These are phyloP conservation scores for Phallus indusiatus DNA, from an alignment of 768 basidiomycete species.

Conservation along the genomic window DNA sequence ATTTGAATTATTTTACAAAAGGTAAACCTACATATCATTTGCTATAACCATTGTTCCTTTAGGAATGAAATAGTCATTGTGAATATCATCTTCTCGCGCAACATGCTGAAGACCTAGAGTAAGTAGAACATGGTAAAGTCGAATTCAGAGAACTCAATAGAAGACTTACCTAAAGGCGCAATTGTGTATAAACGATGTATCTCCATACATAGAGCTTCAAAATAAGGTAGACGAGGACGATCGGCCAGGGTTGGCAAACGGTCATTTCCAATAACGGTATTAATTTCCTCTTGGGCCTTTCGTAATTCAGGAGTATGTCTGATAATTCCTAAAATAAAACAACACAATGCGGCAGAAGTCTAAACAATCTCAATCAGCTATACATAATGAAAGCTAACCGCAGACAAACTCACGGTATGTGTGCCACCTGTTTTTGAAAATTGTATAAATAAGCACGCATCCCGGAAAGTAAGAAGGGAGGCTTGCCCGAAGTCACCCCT, in stretches of 20 bases:
- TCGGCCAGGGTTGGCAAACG: not conserved
- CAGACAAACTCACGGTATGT: not conserved
- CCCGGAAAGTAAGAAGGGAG: too few species aligned
- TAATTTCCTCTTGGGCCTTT: not conserved
- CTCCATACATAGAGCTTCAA: not conserved
- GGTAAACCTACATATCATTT: constrained; percentile 58
- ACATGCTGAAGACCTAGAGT: too few species aligned
- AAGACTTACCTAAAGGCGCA: too few species aligned
- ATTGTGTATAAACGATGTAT: not conserved
- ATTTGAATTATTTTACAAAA: too few species aligned
- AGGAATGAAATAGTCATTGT: constrained; percentile 41
- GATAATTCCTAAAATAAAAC: not conserved
- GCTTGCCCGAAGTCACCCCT: too few species aligned
- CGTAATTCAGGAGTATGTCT: not conserved
- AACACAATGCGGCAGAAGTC: not conserved
- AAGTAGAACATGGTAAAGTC: not conserved
- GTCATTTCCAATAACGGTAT: not conserved
- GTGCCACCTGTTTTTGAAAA: too few species aligned
- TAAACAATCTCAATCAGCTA: not conserved
- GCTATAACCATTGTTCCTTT: constrained; percentile 49
- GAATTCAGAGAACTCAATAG: not conserved
- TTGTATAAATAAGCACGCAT: too few species aligned
- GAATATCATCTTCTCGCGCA: constrained; percentile 13
- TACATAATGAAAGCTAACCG: not conserved
- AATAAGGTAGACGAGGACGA: not conserved